These are phyloP conservation scores for Lepiota subincarnata DNA, from an alignment of 768 basidiomycete species.

Conservation along the genomic window DNA sequence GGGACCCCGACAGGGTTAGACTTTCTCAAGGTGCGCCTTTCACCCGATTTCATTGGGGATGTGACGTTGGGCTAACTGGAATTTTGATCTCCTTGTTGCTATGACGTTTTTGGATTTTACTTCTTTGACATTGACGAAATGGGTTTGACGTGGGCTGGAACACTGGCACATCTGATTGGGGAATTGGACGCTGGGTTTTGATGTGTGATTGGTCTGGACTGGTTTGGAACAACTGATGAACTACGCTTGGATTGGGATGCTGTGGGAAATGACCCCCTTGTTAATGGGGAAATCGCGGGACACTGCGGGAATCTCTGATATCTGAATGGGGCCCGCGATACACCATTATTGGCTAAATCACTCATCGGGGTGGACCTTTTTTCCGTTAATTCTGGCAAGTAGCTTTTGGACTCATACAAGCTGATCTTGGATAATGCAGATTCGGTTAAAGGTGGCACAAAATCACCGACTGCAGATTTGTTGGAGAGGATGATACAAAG, in stretches of 20 bases:
- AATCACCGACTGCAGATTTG: slow-evolving; percentile 25
- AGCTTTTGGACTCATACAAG: slow-evolving; percentile 26
- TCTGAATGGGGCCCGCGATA: too few species aligned
- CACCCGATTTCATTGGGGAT: slow-evolving; percentile 1
- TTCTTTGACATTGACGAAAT: slow-evolving; percentile 5
- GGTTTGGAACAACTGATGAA: background rate
- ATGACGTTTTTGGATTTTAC: slow-evolving; percentile 5
- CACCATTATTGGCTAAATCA: too few species aligned
- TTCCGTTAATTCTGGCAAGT: too few species aligned
- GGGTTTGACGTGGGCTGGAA: slow-evolving; percentile 6
- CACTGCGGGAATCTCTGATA: too few species aligned
- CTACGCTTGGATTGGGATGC: background rate
- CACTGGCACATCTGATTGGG: background rate
- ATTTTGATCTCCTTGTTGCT: slow-evolving; percentile 8
- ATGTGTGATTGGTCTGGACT: background rate
- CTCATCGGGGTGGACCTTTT: too few species aligned
- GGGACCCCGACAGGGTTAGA: slow-evolving; percentile 19
- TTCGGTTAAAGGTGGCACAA: slow-evolving; percentile 8
- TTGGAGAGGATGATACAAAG: slow-evolving; percentile 41
- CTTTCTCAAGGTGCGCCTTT: slow-evolving; percentile 25
- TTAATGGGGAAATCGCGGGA: background rate
- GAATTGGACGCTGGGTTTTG: background rate
- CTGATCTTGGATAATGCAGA: slow-evolving; percentile 27
- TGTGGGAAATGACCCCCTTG: background rate
- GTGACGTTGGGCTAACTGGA: slow-evolving; percentile 1